These are phyloP conservation scores for Colletotrichum spaethianum DNA, from an alignment of 2,329 filamentous ascomycete species.

Conservation along the genomic window DNA sequence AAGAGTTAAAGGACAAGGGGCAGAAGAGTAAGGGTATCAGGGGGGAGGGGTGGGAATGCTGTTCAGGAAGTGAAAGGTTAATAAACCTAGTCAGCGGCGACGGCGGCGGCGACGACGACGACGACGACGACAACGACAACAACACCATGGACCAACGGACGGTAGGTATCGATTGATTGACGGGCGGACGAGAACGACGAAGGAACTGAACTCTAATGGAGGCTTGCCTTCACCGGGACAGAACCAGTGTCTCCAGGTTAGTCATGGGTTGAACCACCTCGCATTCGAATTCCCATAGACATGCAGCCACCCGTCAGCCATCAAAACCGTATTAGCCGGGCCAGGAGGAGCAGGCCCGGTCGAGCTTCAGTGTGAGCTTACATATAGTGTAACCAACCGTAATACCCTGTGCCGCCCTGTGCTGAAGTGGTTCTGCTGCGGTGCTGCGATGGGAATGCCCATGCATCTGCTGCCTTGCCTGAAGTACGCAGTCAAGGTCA, in stretches of 20 bases:
- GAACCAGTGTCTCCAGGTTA: constrained; percentile 24
- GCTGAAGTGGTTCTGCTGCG: not conserved
- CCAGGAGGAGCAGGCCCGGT: not conserved
- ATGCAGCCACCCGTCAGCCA: constrained; percentile 27
- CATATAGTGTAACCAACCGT: constrained; percentile 11
- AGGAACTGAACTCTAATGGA: constrained; percentile 31
- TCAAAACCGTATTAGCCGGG: constrained; percentile 22
- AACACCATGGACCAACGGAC: constrained; percentile 23
- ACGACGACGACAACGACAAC: not conserved
- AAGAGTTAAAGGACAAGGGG: constrained; percentile 10
- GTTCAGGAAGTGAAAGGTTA: constrained; percentile 34
- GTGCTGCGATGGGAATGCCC: not conserved
- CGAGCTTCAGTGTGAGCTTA: not conserved
- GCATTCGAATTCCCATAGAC: constrained; percentile 25
- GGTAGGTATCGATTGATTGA: constrained; percentile 5
- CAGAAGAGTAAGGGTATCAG: not conserved
- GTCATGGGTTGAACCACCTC: constrained; percentile 26
- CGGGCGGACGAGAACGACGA: constrained; percentile 28
- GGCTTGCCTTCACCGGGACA: constrained; percentile 19
- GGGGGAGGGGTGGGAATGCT: constrained; percentile 10
- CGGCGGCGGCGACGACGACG: constrained; percentile 10
- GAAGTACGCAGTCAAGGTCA: constrained; percentile 2
- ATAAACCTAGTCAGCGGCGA: constrained; percentile 29
- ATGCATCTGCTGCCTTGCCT: not conserved
- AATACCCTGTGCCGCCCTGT: constrained; percentile 9